Conservation (phyloP, 2,329 filamentous ascomycete genomes). For the Claviceps purpurea region DNA sequence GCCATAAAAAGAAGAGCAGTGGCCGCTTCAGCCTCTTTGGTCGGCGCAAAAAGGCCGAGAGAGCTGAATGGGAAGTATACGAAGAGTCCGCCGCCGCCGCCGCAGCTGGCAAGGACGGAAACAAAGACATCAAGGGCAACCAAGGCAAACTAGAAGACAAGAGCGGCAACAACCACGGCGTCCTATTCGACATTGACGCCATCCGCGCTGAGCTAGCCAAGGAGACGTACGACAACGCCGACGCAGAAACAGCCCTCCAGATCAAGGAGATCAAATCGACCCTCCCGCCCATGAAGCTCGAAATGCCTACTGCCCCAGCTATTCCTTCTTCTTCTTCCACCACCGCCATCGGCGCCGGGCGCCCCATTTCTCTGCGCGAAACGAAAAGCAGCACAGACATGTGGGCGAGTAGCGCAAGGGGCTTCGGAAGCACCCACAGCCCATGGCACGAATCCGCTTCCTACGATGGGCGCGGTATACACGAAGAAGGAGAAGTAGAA, state of each 20-base stretch:
- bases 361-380: conserved; percentile 22
- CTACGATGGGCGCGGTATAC: conserved; percentile 14
- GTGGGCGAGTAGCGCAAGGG: conserved; percentile 11
- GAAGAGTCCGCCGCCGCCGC: conserved; percentile 42
- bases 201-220: conserved; percentile 75
- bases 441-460: conserved; percentile 10
- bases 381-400: conserved; percentile 32
- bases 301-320: conserved; percentile 26
- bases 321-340: conserved; percentile 4
- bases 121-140: conserved; percentile 9
- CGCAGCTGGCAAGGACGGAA: conserved; percentile 20
- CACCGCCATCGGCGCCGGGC: conserved; percentile 10
- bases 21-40: conserved; percentile 64
- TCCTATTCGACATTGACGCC: conserved; percentile 91
- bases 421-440: background rate
- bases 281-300: conserved; percentile 77
- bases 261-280: conserved; percentile 79
- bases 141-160: conserved; percentile 25
- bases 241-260: conserved; percentile 36
- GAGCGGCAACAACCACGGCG: conserved; percentile 41
- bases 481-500: conserved; percentile 38
- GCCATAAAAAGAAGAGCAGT: conserved; percentile 50
- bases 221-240: conserved; percentile 39
- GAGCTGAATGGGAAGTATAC: conserved; percentile 90
- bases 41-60: conserved; percentile 65